A percentile compares a stretch with the other conserved stretches of the same genome.
Evolutionary conservation across 2,329 filamentous ascomycete species (phyloP).

Genomic region (Pseudogymnoascus sp.): DNA sequence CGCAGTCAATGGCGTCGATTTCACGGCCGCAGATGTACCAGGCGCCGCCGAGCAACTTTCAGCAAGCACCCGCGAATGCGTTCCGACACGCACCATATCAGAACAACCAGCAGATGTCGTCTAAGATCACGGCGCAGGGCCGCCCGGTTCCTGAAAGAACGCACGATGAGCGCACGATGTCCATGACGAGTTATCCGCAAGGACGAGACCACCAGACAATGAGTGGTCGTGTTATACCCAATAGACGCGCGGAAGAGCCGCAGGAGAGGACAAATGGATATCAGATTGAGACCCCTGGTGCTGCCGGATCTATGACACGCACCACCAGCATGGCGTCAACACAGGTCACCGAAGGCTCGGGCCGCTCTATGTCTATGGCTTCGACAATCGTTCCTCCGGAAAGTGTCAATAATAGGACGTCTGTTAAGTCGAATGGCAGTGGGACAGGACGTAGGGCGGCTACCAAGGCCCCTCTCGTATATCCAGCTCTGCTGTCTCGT

Average conservation of each 20-base stretch:
- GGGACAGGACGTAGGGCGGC: conserved; percentile 23
- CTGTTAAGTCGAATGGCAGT: conserved; percentile 25
- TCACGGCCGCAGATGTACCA: conserved; percentile 68
- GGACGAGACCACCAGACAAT: conserved; percentile 85
- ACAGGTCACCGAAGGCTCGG: conserved; percentile 34
- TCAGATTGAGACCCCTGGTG: conserved; percentile 12
- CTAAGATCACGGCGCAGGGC: conserved; percentile 83
- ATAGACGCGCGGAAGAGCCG: conserved; percentile 43
- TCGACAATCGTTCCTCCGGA: conserved; percentile 65
- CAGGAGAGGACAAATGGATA: conserved; percentile 15
- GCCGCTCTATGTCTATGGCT: conserved; percentile 84
- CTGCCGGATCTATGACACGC: conserved; percentile 44
- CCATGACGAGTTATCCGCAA: conserved; percentile 75
- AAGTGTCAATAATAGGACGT: conserved; percentile 37
- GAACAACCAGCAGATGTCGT: conserved; percentile 43
- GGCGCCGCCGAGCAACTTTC: conserved; percentile 51
- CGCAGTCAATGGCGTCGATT: conserved; percentile 80
- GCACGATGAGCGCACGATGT: conserved; percentile 91
- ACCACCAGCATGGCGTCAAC: conserved; percentile 53
- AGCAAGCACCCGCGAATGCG: conserved; percentile 62
- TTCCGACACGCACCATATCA: conserved; percentile 75
- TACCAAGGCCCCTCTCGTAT: conserved; percentile 71
- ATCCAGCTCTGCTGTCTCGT: conserved; percentile 86
- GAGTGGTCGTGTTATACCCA: conserved; percentile 86
- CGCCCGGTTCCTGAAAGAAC: conserved; percentile 77